These are phyloP conservation scores for Beauveria rudraprayagi DNA, from an alignment of 2,329 filamentous ascomycete genomes.

Conservation along the genomic window DNA sequence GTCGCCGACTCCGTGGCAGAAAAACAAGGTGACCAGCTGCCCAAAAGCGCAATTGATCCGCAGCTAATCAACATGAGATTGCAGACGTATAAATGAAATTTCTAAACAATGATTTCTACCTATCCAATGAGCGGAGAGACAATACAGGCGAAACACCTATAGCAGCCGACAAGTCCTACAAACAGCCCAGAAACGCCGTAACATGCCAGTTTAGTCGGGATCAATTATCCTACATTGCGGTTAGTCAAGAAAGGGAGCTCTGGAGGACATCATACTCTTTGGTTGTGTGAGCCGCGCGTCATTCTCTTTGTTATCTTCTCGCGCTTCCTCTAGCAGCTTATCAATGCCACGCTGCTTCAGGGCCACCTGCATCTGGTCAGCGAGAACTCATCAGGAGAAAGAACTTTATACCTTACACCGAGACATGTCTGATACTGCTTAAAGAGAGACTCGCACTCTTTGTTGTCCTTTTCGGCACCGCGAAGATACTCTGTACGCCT, in stretches of 20 bases:
- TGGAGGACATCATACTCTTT: conserved; percentile 28
- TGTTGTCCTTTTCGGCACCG: conserved; percentile 70
- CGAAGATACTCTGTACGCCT: conserved; percentile 68
- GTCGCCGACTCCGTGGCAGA: not conserved
- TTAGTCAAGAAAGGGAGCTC: conserved; percentile 34
- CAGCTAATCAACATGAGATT: not conserved
- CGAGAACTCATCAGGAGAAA: not conserved
- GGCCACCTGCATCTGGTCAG: conserved; percentile 51
- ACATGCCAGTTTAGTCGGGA: conserved; percentile 25
- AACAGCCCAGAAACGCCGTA: not conserved
- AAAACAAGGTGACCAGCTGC: not conserved
- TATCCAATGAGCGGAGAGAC: conserved; percentile 8
- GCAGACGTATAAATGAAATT: not conserved
- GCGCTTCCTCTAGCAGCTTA: conserved; percentile 82
- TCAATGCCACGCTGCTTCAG: conserved; percentile 88
- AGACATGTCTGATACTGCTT: conserved; percentile 83
- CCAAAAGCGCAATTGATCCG: not conserved
- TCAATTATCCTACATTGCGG: not conserved
- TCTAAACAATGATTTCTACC: not conserved
- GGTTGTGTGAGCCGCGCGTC: conserved; percentile 49
- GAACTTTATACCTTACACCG: conserved; percentile 47
- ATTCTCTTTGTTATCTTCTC: conserved; percentile 82
- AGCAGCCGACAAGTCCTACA: not conserved
- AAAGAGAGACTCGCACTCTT: conserved; percentile 79
- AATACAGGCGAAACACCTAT: not conserved